Conservation (phyloP, 1,284 basidiomycete species). For the Mycena citricolor region DNA sequence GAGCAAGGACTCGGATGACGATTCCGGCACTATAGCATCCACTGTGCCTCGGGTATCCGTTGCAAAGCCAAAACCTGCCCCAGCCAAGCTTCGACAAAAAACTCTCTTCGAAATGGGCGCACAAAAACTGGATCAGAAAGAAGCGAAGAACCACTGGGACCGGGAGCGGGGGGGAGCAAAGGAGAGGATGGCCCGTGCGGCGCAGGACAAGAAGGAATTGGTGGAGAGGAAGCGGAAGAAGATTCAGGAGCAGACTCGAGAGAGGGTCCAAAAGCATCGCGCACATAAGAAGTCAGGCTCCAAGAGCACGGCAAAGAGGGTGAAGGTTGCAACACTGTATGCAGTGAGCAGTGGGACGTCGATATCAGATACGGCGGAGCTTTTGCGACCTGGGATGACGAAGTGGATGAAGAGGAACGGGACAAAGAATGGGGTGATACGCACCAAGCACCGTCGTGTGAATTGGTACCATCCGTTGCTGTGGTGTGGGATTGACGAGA, state of each 20-base stretch:
- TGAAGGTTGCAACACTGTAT: neutral
- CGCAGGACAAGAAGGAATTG: neutral
- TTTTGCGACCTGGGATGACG: slow-evolving; percentile 15
- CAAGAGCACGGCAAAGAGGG: neutral
- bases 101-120: slow-evolving; percentile 5
- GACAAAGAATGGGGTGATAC: slow-evolving; percentile 16
- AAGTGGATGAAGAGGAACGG: slow-evolving; percentile 11
- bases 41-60: too few species aligned
- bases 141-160: neutral
- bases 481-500: slow-evolving; percentile 13
- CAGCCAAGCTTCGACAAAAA: neutral
- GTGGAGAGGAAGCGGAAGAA: neutral
- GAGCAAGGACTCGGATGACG: neutral
- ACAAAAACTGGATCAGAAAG: neutral
- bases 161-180: neutral
- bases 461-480: slow-evolving; percentile 26
- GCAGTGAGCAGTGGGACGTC: neutral
- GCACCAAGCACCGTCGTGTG: slow-evolving; percentile 14
- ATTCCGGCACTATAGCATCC: neutral
- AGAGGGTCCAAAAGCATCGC: neutral
- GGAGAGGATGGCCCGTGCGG: neutral
- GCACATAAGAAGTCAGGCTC: slow-evolving; percentile 1
- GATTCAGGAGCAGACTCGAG: neutral
- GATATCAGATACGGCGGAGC: slow-evolving; percentile 8
- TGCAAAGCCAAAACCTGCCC: too few species aligned